Conservation (phyloP, 257 asterid species). For the Linderniella brevidens region DNA sequence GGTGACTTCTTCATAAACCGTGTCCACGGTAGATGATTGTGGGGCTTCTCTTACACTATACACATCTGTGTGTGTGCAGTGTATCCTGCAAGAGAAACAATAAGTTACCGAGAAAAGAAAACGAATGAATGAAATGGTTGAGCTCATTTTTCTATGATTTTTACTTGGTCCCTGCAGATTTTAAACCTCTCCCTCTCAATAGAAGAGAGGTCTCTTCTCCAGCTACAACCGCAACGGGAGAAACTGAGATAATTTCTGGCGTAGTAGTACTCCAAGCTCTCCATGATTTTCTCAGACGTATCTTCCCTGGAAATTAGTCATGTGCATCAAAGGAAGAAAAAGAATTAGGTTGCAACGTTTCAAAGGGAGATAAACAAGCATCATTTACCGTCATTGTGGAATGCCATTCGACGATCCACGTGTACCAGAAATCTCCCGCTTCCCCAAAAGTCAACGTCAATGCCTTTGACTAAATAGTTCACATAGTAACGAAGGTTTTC, state of each 20-base stretch:
- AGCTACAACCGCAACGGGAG: conserved; percentile 65
- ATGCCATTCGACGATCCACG: conserved; percentile 50
- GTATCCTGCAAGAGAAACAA: conserved; percentile 31
- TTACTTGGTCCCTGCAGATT: conserved; percentile 42
- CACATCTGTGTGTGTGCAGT: conserved; percentile 40
- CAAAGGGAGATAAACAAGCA: not conserved
- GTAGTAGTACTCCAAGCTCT: conserved; percentile 26
- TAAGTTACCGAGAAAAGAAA: not conserved
- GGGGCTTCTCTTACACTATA: conserved; percentile 20
- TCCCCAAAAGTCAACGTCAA: conserved; percentile 55
- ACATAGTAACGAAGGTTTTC: conserved; percentile 35
- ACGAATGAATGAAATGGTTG: not conserved
- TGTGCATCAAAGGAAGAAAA: not conserved
- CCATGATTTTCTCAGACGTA: conserved; percentile 39
- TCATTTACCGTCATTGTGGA: conserved; percentile 38
- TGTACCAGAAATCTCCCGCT: conserved; percentile 48
- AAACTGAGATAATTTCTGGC: conserved; percentile 49
- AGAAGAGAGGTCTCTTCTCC: conserved; percentile 60
- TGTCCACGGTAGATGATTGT: conserved; percentile 16
- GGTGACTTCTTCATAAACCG: conserved; percentile 30
- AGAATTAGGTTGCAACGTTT: not conserved
- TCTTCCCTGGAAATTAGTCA: conserved; percentile 29
- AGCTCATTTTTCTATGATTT: conserved; percentile 10
- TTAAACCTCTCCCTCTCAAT: conserved; percentile 44
- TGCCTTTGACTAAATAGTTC: conserved; percentile 34